Base-by-base conservation (phyloP, 306 rosid species). In the Cicer cuneatum region DNA sequence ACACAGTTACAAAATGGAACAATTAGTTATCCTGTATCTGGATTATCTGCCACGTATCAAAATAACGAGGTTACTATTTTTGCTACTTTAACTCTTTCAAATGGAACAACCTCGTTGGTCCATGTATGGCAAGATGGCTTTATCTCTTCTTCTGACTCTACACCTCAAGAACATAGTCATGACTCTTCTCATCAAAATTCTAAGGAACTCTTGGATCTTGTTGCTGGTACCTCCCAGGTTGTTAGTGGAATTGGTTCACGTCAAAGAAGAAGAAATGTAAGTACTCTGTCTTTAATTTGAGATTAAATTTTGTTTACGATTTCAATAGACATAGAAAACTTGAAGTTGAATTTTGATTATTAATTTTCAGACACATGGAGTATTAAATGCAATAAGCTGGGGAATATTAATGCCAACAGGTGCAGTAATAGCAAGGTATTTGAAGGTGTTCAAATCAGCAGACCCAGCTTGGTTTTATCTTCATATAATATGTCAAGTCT, bases 391-490 rank as follows among this genome's bases (percentile, higher is more conserved):
- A 2, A 78, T 90, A 52, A 87, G 96, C 73, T 93, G 98, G 98
- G 98, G 98, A 1, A 79, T 86, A 0, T 62, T 93, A 87, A 63
- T 90, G 91, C 96, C 96, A 2, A 35, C 62, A 5, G 96, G 98
- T 49, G 95, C 89, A 11, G 39, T 87, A 70, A 84, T 89, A 53
- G 96, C 96, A 35, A 87, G 98, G 73, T 89, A 93, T 79, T 62
- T 90, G 85, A 93, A 58, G 86, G 88, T 88, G 46, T 90, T 93
- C 84, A 88, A 90, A 77, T 86, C 90, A 0, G 93, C 93, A 40
- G 96, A 89, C 81, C 95, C 99, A 6, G 93, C 97, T 0, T 90
- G 99, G 99, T 91, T 92, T 59, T 90, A 94, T 80, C 90, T 94
- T 58, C 99, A 94, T 39, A 76, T 89, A 15, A 77, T 86, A 2